Conservation (phyloP, 805 yeast genomes). For the Millerozyma miso region DNA sequence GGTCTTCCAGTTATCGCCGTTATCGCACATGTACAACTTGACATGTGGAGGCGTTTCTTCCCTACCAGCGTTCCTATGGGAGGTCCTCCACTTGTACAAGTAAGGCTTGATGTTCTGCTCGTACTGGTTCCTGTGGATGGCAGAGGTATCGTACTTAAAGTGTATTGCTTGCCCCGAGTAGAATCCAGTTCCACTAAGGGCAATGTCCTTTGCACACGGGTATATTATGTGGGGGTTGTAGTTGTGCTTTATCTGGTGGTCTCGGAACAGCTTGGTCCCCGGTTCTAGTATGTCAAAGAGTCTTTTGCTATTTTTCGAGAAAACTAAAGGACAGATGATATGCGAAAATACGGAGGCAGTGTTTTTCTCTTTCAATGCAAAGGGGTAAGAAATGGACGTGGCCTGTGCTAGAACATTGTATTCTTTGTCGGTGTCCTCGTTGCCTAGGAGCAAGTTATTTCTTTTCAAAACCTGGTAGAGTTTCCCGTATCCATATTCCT, state of each 20-base stretch:
- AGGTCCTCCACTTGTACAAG: slow-evolving; percentile 42
- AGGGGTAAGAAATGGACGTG: slow-evolving; percentile 49
- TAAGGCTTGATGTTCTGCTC: slow-evolving; percentile 36
- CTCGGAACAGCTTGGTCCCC: slow-evolving; percentile 16
- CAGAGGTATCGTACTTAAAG: slow-evolving; percentile 30
- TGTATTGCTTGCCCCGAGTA: slow-evolving; percentile 49
- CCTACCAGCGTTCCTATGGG: slow-evolving; percentile 22
- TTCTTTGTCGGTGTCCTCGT: slow-evolving; percentile 6
- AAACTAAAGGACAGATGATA: slow-evolving; percentile 42
- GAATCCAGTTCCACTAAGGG: slow-evolving; percentile 40
- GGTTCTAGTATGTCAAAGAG: slow-evolving; percentile 22
- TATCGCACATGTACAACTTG: slow-evolving; percentile 57
- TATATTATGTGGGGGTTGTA: slow-evolving; percentile 36
- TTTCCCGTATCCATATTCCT: slow-evolving; percentile 46
- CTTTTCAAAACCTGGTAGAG: slow-evolving; percentile 37
- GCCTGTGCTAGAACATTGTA: slow-evolving; percentile 41
- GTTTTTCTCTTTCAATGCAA: slow-evolving; percentile 15
- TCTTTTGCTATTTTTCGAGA: slow-evolving; percentile 18
- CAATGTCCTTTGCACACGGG: slow-evolving; percentile 42
- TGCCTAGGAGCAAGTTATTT: slow-evolving; percentile 24
- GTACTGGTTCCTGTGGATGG: slow-evolving; percentile 31
- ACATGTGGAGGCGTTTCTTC: slow-evolving; percentile 56
- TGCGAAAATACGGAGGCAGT: slow-evolving; percentile 44
- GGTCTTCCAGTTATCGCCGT: slow-evolving; percentile 46
- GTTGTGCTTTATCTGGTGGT: slow-evolving; percentile 20